Evolutionary conservation across 805 yeast species (phyloP).

Genomic region (Teunomyces panamensis): DNA sequence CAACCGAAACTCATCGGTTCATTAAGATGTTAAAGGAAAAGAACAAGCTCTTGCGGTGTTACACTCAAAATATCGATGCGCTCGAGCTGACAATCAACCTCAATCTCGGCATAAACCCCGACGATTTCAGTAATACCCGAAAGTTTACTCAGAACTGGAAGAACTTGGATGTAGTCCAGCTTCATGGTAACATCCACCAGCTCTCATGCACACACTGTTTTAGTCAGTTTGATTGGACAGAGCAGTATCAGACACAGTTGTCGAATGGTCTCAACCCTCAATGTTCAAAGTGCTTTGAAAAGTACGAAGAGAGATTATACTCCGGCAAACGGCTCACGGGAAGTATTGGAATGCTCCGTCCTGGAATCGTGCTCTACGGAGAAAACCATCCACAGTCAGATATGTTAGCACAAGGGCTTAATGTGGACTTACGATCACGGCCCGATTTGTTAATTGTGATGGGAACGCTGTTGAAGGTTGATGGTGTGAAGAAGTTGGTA

Average conservation of each 20-base stretch:
- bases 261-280: slow-evolving; percentile 69
- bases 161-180: slow-evolving; percentile 72
- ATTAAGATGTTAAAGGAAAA: slow-evolving; percentile 58
- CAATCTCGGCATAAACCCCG: slow-evolving; percentile 49
- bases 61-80: slow-evolving; percentile 94
- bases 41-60: slow-evolving; percentile 74
- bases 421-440: slow-evolving; percentile 57
- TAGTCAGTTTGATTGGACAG: slow-evolving; percentile 58
- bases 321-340: slow-evolving; percentile 76
- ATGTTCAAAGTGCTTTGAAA: slow-evolving; percentile 66
- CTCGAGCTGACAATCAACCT: slow-evolving; percentile 68
- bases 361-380: slow-evolving; percentile 88
- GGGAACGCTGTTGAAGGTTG: slow-evolving; percentile 91
- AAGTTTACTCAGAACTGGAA: slow-evolving; percentile 50
- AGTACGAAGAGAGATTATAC: slow-evolving; percentile 52
- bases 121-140: slow-evolving; percentile 23
- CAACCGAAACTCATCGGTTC: slow-evolving; percentile 83
- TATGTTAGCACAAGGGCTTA: slow-evolving; percentile 66
- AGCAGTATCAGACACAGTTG: slow-evolving; percentile 44
- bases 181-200: slow-evolving; percentile 84
- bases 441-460: slow-evolving; percentile 84
- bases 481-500: slow-evolving; percentile 82
- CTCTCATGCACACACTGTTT: slow-evolving; percentile 76
- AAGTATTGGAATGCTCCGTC: slow-evolving; percentile 72
- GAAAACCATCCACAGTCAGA: slow-evolving; percentile 91